A percentile compares a stretch with the other conserved stretches of the same genome.
phyloP scores from a whole-genome alignment of 23 red algal species.

The Pyropia haitanensis region DNA sequence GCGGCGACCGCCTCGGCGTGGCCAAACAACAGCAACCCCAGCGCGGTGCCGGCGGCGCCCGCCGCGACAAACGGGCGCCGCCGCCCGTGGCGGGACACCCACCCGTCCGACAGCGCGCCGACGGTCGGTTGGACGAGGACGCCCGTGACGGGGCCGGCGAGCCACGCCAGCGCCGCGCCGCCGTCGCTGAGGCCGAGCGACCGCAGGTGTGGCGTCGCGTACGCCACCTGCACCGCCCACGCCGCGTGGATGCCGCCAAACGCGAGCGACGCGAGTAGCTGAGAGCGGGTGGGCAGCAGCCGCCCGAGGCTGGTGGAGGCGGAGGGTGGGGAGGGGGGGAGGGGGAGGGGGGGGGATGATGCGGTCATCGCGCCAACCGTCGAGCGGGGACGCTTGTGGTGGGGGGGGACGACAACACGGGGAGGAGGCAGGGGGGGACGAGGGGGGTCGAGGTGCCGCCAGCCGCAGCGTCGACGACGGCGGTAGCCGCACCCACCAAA shows the following conservation, averaged over 20 bases:
- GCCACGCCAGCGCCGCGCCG: slow-evolving; percentile 32
- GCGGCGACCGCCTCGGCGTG: neutral
- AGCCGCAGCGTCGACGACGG: too few relatives aligned
- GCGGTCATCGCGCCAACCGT: too few relatives aligned
- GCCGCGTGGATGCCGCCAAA: slow-evolving; percentile 19
- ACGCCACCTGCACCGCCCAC: slow-evolving; percentile 43
- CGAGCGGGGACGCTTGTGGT: too few relatives aligned
- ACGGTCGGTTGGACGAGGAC: slow-evolving; percentile 32
- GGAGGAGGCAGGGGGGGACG: too few relatives aligned
- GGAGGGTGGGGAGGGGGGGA: too few relatives aligned
- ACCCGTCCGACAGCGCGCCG: slow-evolving; percentile 18
- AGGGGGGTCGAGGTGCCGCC: too few relatives aligned
- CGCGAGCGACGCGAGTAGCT: neutral
- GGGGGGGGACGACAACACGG: too few relatives aligned
- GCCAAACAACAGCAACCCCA: slow-evolving; percentile 14
- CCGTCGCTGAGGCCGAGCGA: slow-evolving; percentile 15
- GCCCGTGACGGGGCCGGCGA: slow-evolving; percentile 39
- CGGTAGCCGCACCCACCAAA: too few relatives aligned
- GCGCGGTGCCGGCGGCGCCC: slow-evolving; percentile 9
- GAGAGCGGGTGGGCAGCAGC: too few relatives aligned
- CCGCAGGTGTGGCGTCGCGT: slow-evolving; percentile 18
- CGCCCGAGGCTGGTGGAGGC: too few relatives aligned
- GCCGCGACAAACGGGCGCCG: slow-evolving; percentile 27
- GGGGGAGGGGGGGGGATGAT: too few relatives aligned
- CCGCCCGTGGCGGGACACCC: slow-evolving; percentile 6